A percentile compares a stretch with the other conserved stretches of the same genome.
Conservation (phyloP, 768 basidiomycete species). For the Rhizopogon sp. region DNA sequence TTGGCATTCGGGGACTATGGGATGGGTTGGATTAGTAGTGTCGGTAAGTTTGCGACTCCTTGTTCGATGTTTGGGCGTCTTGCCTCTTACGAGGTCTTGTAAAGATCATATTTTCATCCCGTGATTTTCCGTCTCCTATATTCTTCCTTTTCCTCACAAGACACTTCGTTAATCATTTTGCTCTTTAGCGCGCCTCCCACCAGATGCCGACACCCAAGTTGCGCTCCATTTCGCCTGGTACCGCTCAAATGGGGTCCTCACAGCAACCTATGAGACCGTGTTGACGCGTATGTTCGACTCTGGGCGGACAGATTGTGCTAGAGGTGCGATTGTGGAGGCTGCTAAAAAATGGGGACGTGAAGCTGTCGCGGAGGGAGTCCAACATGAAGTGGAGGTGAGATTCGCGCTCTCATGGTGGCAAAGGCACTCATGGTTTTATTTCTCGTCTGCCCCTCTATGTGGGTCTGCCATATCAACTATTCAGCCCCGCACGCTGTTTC, state of each 20-base stretch:
- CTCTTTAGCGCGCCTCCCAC: slow-evolving; percentile 43
- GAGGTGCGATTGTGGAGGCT: slow-evolving; percentile 68
- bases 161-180: neutral
- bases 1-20: slow-evolving; percentile 84
- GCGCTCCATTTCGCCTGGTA: slow-evolving; percentile 91
- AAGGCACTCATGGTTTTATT: neutral
- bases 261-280: slow-evolving; percentile 91
- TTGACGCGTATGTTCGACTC: slow-evolving; percentile 82
- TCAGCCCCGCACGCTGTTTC: slow-evolving; percentile 26
- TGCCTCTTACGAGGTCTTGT: neutral
- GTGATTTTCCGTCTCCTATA: neutral
- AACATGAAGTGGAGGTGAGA: neutral
- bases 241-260: slow-evolving; percentile 66
- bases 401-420: neutral
- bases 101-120: neutral
- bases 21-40: slow-evolving; percentile 77
- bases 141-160: neutral
- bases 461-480: neutral
- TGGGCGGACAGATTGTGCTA: slow-evolving; percentile 83
- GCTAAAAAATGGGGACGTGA: slow-evolving; percentile 9
- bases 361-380: neutral
- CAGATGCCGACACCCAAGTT: slow-evolving; percentile 90
- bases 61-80: neutral
- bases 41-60: slow-evolving; percentile 42
- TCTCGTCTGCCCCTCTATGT: neutral